These are phyloP conservation scores for Pichia ethanolica DNA, from an alignment of 805 yeast genomes.

Conservation along the genomic window DNA sequence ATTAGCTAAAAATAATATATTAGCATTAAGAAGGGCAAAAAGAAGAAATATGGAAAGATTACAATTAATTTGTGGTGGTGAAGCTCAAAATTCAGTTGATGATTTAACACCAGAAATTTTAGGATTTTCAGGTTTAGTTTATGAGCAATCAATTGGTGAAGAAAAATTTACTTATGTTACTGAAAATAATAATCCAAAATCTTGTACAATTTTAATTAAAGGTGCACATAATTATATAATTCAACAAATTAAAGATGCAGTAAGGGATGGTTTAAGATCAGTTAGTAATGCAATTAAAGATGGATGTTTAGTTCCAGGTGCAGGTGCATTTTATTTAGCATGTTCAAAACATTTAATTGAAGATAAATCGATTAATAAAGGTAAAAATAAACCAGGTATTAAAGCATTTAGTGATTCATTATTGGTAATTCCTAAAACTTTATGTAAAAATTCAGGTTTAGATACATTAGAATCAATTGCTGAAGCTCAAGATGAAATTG, in stretches of 20 bases:
- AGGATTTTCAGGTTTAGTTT: slow-evolving; percentile 86
- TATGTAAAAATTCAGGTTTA: slow-evolving; percentile 86
- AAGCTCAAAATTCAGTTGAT: slow-evolving; percentile 95
- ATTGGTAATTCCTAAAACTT: slow-evolving; percentile 85
- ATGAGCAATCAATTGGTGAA: slow-evolving; percentile 91
- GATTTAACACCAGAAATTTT: slow-evolving; percentile 72
- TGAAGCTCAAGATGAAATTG: slow-evolving; percentile 81
- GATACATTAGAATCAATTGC: slow-evolving; percentile 87
- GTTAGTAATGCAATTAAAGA: slow-evolving; percentile 89
- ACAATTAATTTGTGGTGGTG: slow-evolving; percentile 94
- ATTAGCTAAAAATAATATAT: slow-evolving; percentile 83
- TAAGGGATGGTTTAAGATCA: slow-evolving; percentile 93
- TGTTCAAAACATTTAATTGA: slow-evolving; percentile 61
- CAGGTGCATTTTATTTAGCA: slow-evolving; percentile 89
- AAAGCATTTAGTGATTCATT: slow-evolving; percentile 91
- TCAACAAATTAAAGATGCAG: slow-evolving; percentile 92
- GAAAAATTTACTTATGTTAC: slow-evolving; percentile 96
- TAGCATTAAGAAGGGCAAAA: slow-evolving; percentile 96
- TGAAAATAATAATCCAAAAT: slow-evolving; percentile 79
- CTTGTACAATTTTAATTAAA: slow-evolving; percentile 85
- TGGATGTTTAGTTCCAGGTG: slow-evolving; percentile 86
- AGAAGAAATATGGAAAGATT: slow-evolving; percentile 98
- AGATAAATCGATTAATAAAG: slow-evolving; percentile 53
- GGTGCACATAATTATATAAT: slow-evolving; percentile 88
- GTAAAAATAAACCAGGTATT: slow-evolving; percentile 83